Evolutionary conservation across 2,329 filamentous ascomycete genomes (phyloP).

Genomic region (Pezicula rhizophila): DNA sequence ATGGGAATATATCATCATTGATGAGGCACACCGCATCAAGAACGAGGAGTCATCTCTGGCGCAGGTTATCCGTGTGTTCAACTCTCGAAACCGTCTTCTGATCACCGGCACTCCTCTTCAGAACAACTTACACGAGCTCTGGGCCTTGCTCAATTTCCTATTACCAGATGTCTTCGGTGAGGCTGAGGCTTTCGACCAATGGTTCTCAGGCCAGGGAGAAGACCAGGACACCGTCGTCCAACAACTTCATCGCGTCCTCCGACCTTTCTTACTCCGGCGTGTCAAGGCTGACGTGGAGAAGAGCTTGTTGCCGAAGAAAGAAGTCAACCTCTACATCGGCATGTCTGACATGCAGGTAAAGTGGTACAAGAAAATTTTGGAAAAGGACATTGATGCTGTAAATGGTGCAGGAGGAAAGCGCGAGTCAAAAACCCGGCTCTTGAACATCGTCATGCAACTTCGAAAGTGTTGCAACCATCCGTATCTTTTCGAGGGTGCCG

Average conservation of each 20-base stretch:
- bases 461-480: slow-evolving; percentile 99
- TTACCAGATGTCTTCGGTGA: slow-evolving; percentile 98
- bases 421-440: slow-evolving; percentile 90
- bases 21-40: slow-evolving; percentile 97
- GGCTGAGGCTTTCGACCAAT: slow-evolving; percentile 92
- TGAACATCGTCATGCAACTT: slow-evolving; percentile 99
- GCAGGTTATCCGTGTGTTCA: slow-evolving; percentile 93
- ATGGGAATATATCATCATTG: slow-evolving; percentile 99
- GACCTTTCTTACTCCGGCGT: slow-evolving; percentile 88
- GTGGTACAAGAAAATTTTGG: slow-evolving; percentile 98
- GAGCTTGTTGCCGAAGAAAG: slow-evolving; percentile 93
- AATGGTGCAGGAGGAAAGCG: slow-evolving; percentile 95
- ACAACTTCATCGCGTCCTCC: slow-evolving; percentile 86
- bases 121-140: slow-evolving; percentile 96
- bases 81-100: slow-evolving; percentile 87
- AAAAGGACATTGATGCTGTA: slow-evolving; percentile 98
- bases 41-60: slow-evolving; percentile 97
- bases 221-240: slow-evolving; percentile 96
- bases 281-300: slow-evolving; percentile 98
- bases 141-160: slow-evolving; percentile 94
- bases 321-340: slow-evolving; percentile 92
- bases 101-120: slow-evolving; percentile 96
- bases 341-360: slow-evolving; percentile 99
- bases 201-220: slow-evolving; percentile 86
- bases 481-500: slow-evolving; percentile 94